Evolutionary conservation across 352 stramenopile species (phyloP).

Genomic region (Chrysophaeum taylorii): DNA sequence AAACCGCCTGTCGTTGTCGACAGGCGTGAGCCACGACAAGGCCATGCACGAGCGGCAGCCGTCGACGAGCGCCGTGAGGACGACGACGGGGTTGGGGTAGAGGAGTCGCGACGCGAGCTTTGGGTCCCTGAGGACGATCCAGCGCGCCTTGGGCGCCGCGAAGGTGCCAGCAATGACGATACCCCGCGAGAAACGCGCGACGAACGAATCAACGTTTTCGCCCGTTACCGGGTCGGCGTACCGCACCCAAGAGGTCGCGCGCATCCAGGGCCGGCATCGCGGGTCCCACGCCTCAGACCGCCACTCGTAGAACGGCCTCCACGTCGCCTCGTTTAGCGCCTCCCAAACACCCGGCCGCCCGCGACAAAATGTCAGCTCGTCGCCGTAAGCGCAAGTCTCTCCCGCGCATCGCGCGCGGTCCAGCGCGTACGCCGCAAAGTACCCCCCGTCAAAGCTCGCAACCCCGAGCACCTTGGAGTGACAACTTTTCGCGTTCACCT

Average conservation of each 20-base stretch:
- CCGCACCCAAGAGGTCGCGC: neutral
- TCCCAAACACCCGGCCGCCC: neutral
- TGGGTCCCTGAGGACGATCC: conserved; percentile 30
- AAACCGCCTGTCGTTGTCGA: conserved; percentile 68
- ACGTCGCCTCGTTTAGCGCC: neutral
- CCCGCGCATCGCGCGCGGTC: neutral
- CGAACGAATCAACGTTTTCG: neutral
- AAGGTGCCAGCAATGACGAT: neutral
- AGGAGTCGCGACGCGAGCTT: conserved; percentile 60
- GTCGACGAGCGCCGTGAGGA: conserved; percentile 45
- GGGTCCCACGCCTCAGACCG: neutral
- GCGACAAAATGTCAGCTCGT: neutral
- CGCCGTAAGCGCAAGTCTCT: neutral
- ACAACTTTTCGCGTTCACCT: no score
- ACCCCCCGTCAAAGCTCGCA: neutral
- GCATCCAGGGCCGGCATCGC: neutral
- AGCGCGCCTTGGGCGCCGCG: neutral
- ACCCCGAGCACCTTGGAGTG: neutral
- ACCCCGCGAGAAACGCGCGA: neutral
- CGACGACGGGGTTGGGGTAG: conserved; percentile 63
- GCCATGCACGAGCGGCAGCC: conserved; percentile 51
- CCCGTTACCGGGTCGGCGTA: neutral
- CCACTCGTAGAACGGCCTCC: neutral
- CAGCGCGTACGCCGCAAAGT: neutral
- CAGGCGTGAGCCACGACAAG: conserved; percentile 67